Percentiles rank a stretch among this genome's conserved stretches.
Conservation (phyloP, 345 rosid genomes). For the Heritiera littoralis region DNA sequence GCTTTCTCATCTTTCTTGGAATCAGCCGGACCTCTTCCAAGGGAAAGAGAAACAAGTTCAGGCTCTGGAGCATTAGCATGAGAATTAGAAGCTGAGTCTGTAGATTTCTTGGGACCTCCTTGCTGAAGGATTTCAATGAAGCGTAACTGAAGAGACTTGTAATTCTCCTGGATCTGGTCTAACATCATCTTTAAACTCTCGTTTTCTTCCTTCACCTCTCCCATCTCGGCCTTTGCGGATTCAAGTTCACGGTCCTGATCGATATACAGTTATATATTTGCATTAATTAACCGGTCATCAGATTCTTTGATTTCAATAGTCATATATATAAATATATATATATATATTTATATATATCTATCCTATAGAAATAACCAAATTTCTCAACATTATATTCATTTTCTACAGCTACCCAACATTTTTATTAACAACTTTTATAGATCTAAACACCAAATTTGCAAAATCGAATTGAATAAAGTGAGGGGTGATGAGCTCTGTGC, state of each 20-base stretch:
- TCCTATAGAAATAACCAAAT: not conserved
- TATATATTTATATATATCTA: too few relatives aligned
- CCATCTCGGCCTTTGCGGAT: slow-evolving; percentile 72
- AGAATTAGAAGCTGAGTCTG: slow-evolving; percentile 20
- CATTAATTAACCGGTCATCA: not conserved
- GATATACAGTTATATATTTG: not conserved
- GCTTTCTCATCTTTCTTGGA: slow-evolving; percentile 40
- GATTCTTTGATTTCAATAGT: not conserved
- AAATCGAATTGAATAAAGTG: not conserved
- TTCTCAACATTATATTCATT: not conserved
- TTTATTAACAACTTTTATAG: not conserved
- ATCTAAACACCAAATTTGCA: slow-evolving; percentile 2
- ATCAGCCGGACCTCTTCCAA: slow-evolving; percentile 55
- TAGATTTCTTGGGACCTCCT: slow-evolving; percentile 34
- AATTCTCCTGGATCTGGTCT: slow-evolving; percentile 59
- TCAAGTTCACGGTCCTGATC: slow-evolving; percentile 49
- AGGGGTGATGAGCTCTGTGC: not conserved
- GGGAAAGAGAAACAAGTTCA: slow-evolving; percentile 71
- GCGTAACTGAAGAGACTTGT: slow-evolving; percentile 58
- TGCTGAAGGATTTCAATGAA: slow-evolving; percentile 57
- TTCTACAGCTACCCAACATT: not conserved
- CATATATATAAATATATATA: not conserved
- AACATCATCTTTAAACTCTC: slow-evolving; percentile 60
- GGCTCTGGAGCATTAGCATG: slow-evolving; percentile 36
- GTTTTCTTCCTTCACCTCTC: slow-evolving; percentile 70